A percentile compares a stretch with the other conserved stretches of the same genome.
Evolutionary conservation across 306 rosid species (phyloP).

Genomic region (Begonia masoniana): DNA sequence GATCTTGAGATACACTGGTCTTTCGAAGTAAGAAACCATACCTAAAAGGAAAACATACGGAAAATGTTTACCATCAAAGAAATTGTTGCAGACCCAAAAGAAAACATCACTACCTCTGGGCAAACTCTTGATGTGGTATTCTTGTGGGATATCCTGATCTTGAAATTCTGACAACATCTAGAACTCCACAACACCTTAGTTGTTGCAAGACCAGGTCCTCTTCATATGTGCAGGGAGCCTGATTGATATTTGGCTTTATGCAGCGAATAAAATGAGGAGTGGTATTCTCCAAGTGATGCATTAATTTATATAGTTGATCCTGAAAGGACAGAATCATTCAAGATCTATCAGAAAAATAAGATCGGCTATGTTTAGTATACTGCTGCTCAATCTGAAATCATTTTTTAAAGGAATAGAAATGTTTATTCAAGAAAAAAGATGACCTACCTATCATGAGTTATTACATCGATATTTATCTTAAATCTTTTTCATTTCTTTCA

Average conservation of each 20-base stretch:
- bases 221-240: constrained; percentile 49
- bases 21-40: constrained; percentile 54
- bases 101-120: constrained; percentile 48
- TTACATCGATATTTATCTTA: too few species aligned
- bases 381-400: background rate
- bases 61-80: background rate
- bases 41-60: constrained; percentile 26
- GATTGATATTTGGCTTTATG: constrained; percentile 76
- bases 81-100: constrained; percentile 2
- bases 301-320: constrained; percentile 70
- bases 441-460: background rate
- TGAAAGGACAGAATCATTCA: constrained; percentile 15
- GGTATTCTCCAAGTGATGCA: constrained; percentile 78
- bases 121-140: constrained; percentile 80
- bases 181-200: constrained; percentile 63
- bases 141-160: constrained; percentile 87
- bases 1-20: constrained; percentile 44
- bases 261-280: constrained; percentile 88
- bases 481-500: background rate
- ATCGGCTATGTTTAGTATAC: background rate
- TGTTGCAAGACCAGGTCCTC: constrained; percentile 70
- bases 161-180: constrained; percentile 79
- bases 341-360: background rate
- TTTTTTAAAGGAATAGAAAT: too few species aligned
- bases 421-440: too few species aligned